phyloP scores from a whole-genome alignment of 1,284 basidiomycete species.

The Hypsizygus ulmarius region DNA sequence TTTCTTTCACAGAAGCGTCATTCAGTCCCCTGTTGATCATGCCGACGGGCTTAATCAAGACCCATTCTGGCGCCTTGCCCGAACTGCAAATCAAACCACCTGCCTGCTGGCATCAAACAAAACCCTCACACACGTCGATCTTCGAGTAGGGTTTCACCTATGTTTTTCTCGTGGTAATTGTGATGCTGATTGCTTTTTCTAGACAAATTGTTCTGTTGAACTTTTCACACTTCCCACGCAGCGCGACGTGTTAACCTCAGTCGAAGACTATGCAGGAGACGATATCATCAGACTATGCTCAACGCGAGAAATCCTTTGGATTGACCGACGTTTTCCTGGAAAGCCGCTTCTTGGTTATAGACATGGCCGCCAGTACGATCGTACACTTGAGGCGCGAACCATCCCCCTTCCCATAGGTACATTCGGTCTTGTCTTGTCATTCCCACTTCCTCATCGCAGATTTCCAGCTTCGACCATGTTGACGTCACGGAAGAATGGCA shows the following conservation, averaged over 20 bases:
- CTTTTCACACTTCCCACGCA: constrained; percentile 35
- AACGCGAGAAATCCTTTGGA: constrained; percentile 62
- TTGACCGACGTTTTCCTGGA: constrained; percentile 55
- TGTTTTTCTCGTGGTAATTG: neutral
- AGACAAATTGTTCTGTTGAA: constrained; percentile 27
- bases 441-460: constrained; percentile 12
- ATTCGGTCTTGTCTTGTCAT: constrained; percentile 10
- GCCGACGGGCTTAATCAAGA: constrained; percentile 1
- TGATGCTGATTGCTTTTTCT: constrained; percentile 5
- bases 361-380: constrained; percentile 61
- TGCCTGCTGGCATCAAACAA: constrained; percentile 34
- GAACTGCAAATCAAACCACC: constrained; percentile 20
- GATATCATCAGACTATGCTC: constrained; percentile 51
- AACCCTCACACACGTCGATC: constrained; percentile 39
- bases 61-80: constrained; percentile 26
- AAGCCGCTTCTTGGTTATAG: constrained; percentile 59
- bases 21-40: constrained; percentile 7
- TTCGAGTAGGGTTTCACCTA: constrained; percentile 40
- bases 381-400: constrained; percentile 46
- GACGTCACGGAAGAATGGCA: constrained; percentile 52
- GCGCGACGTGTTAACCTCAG: constrained; percentile 47
- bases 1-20: constrained; percentile 5
- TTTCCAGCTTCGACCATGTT: constrained; percentile 49
- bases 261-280: constrained; percentile 43
- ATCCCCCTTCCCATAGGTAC: constrained; percentile 37